A percentile compares a stretch with the other conserved stretches of the same genome.
Conservation (phyloP, 176 grass and related monocot species). For the Zea luxurians region DNA sequence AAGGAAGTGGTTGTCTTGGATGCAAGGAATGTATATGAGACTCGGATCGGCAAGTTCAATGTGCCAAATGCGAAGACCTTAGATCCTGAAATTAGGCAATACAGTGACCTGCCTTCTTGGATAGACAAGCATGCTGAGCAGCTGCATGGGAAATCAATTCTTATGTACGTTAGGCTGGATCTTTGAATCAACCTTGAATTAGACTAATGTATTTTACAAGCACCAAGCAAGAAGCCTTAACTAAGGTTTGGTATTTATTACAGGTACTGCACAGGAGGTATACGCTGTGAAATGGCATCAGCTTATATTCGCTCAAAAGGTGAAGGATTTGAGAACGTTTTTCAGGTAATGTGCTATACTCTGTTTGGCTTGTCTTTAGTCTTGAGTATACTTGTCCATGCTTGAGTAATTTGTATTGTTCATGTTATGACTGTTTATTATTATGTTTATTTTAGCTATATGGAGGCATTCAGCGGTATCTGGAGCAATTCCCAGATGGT, state of each 20-base stretch:
- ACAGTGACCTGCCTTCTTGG: constrained; percentile 83
- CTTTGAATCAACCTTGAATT: background rate
- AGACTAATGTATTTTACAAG: constrained; percentile 10
- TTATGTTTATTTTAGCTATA: constrained; percentile 57
- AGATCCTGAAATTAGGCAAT: constrained; percentile 83
- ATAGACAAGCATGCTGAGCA: constrained; percentile 75
- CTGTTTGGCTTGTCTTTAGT: background rate
- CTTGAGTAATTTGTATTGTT: constrained; percentile 23
- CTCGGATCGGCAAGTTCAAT: constrained; percentile 83
- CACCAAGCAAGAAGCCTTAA: background rate
- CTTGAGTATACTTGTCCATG: background rate
- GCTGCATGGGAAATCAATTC: constrained; percentile 70
- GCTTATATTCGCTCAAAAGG: constrained; percentile 91
- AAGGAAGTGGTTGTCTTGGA: constrained; percentile 74
- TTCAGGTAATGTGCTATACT: constrained; percentile 54
- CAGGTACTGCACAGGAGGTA: constrained; percentile 94
- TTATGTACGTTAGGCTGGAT: constrained; percentile 57
- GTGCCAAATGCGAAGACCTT: constrained; percentile 71
- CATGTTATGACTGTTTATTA: constrained; percentile 26
- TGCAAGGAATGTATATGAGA: constrained; percentile 88
- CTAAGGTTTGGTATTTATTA: constrained; percentile 33
- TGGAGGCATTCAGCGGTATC: constrained; percentile 94
- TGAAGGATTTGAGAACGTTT: constrained; percentile 80
- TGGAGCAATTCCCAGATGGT: constrained; percentile 85
- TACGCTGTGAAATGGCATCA: constrained; percentile 90